Base-by-base conservation (phyloP, 257 asterid species). In the Nicotiana undulata region DNA sequence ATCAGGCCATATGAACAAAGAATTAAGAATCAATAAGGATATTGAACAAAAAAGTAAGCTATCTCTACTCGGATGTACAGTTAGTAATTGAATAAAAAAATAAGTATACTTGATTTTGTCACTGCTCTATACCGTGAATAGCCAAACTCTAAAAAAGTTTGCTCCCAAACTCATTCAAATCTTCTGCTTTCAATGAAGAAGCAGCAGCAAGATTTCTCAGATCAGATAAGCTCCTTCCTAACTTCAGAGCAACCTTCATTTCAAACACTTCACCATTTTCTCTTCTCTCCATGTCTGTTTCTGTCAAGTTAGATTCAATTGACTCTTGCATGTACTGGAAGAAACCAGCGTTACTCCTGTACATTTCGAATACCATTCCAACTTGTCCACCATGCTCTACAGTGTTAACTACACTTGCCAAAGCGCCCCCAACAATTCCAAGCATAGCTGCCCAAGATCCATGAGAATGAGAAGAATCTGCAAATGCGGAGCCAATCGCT, bases 341-440 rank as follows among this genome's bases (percentile, higher is more conserved):
- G 86, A 93, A 92, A 16, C 98, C 98, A 0, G 97, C 96, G 3
- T 89, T 90, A 83, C 90, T 84, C 46, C 98, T 64, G 34, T 93
- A 93, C 97, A 90, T 91, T 76, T 94, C 98, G 11, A 89, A 88
- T 90, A 91, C 92, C 97, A 92, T 94, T 5, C 98, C 98, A 7
- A 92, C 92, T 70, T 92, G 96, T 22, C 90, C 91, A 1, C 97
- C 98, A 77, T 94, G 98, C 61, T 94, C 94, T 2, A 92, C 2
- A 44, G 89, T 75, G 86, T 89, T 94, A 83, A 89, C 92, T 7
- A 81, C 88, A 9, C 86, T 88, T 6, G 96, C 98, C 81, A 92
- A 74, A 53, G 94, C 94, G 2, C 98, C 98, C 0, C 89, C 91
- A 1, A 76, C 80, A 5, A 88, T 88, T n/a, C 90, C 98, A 6